These are phyloP conservation scores for Camillea tinctor DNA, from an alignment of 2,329 filamentous ascomycete genomes.

Conservation along the genomic window DNA sequence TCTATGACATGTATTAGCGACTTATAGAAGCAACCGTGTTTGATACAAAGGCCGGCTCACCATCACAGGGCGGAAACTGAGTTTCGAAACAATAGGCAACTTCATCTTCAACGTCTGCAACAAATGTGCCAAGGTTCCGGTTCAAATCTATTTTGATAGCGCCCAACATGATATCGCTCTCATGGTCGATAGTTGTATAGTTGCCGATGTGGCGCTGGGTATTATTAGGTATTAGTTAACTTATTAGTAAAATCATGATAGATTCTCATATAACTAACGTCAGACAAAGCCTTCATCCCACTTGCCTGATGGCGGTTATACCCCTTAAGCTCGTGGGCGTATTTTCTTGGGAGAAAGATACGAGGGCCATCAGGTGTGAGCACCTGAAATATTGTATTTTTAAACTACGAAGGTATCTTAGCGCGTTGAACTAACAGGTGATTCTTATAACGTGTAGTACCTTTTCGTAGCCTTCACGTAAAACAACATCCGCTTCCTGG, in stretches of 20 bases:
- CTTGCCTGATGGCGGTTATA: constrained; percentile 28
- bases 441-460: constrained; percentile 1
- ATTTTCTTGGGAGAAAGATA: constrained; percentile 28
- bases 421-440: neutral
- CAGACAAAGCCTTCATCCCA: constrained; percentile 29
- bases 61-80: constrained; percentile 27
- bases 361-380: constrained; percentile 27
- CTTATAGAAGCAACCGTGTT: neutral
- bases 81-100: constrained; percentile 27
- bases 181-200: constrained; percentile 31
- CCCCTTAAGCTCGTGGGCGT: constrained; percentile 26
- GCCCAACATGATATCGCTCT: constrained; percentile 30
- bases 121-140: constrained; percentile 27
- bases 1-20: constrained; percentile 15
- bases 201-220: constrained; percentile 27
- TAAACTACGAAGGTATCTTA: constrained; percentile 19
- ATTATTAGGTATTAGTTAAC: neutral
- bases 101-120: constrained; percentile 27
- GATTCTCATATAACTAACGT: constrained; percentile 18
- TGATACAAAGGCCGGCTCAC: constrained; percentile 9
- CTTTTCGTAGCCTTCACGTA: constrained; percentile 28
- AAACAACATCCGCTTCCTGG: constrained; percentile 26
- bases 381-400: constrained; percentile 28
- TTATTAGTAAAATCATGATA: neutral
- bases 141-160: constrained; percentile 31